These are phyloP conservation scores for Waltiozyma sp. DNA, from an alignment of 1,139 yeast genomes.

Conservation along the genomic window DNA sequence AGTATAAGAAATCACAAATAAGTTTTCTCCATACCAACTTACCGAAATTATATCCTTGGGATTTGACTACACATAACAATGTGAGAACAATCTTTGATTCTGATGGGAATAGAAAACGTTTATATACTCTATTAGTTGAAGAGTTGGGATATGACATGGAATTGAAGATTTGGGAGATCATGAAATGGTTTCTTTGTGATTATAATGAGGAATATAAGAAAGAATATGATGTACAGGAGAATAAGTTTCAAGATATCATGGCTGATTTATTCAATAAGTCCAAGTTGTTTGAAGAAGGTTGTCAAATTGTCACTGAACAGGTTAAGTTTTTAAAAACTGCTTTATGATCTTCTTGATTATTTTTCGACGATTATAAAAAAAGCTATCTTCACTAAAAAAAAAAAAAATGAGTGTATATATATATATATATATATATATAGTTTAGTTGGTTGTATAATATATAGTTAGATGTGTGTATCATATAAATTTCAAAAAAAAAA, in stretches of 20 bases:
- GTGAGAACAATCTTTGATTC: slow-evolving; percentile 1
- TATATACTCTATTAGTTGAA: slow-evolving; percentile 4
- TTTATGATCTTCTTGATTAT: too few species aligned
- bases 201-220: background rate
- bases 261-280: background rate
- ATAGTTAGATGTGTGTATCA: too few species aligned
- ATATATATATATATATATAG: too few species aligned
- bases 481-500: too few species aligned
- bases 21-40: slow-evolving; percentile 10
- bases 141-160: slow-evolving; percentile 6
- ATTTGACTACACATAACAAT: slow-evolving; percentile 2
- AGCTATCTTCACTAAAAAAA: too few species aligned
- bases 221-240: background rate
- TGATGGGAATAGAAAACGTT: slow-evolving; percentile 5
- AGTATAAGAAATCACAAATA: slow-evolving; percentile 6
- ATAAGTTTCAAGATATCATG: background rate
- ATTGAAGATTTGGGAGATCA: slow-evolving; percentile 3
- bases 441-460: too few species aligned
- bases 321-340: background rate
- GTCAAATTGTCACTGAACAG: background rate
- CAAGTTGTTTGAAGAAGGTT: background rate
- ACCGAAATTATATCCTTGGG: slow-evolving; percentile 9
- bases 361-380: too few species aligned
- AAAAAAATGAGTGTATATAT: too few species aligned
- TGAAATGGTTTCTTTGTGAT: slow-evolving; percentile 10